Base-by-base conservation (phyloP, 2,329 filamentous ascomycete genomes). In the Leptographium radiaticola region DNA sequence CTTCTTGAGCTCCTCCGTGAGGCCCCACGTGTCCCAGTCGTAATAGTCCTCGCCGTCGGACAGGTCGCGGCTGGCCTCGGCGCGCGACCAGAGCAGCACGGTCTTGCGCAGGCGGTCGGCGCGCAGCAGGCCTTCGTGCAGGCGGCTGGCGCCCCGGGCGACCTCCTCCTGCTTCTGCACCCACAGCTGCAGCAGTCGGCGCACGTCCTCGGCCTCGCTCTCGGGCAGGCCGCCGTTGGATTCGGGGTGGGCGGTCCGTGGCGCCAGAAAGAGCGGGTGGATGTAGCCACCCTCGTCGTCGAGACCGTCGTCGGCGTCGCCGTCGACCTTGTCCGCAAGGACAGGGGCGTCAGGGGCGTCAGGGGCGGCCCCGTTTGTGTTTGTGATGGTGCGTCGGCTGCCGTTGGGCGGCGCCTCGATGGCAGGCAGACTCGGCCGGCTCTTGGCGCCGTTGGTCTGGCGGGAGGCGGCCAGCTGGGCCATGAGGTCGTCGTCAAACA, bases 11-110 rank as follows among this genome's bases (percentile, higher is more conserved):
- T 87, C 83, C 57, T 86, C 84, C 10, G 80, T 76, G 49, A 93
- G 66, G 0, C 79, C 80, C 86, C 87, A 91, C 68, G 88, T 85
- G 52, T 88, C 84, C 63, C 79, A 80, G 67, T 94, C 88, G 64
- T 89, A 90, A 86, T 87, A 94, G 65, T 94, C 88, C 71, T 94
- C 88, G 12, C 87, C 87, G 64, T 94, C 88, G 51, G 85, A 89
- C 83, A 93, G 83, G 66, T 90, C 86, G 50, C 82, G 67, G 64
- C 82, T 80, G 18, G 77, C 86, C 68, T 91, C 87, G 1, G 87
- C 84, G 65, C 89, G 88, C 59, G 83, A 77, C 83, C 86, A 89
- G 60, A 80, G 78, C 64, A 84, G 76, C 4, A 93, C 86, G 20
- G 81, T 77, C 61, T 80, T 81, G 33, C 87, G 77, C 66, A 86